phyloP scores from a whole-genome alignment of 768 basidiomycete genomes.

The Lactarius sp. region DNA sequence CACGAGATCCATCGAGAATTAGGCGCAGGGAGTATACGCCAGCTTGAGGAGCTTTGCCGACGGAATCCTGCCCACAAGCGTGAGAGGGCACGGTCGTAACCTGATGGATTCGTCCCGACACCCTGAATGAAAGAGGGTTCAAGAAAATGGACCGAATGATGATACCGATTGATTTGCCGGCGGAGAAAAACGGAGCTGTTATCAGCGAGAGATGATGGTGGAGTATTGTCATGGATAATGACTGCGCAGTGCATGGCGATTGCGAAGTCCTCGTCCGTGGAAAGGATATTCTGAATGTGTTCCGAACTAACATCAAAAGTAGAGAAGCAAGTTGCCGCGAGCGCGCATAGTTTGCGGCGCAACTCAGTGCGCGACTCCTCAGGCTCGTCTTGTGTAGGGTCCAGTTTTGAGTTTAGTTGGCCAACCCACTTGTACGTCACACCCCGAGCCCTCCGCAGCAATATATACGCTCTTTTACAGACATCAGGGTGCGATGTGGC shows the following conservation, averaged over 20 bases:
- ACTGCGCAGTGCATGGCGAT: conserved; percentile 15
- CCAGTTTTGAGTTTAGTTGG: not conserved
- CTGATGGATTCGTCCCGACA: not conserved
- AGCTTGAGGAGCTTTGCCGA: not conserved
- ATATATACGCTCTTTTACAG: not conserved
- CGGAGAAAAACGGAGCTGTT: not conserved
- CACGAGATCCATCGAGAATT: no score
- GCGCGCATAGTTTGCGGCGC: no score
- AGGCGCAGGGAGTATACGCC: no score
- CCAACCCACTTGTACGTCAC: conserved; percentile 7
- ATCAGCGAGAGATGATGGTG: not conserved
- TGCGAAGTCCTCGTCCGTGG: not conserved
- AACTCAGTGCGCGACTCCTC: not conserved
- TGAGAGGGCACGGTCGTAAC: not conserved
- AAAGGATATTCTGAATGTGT: no score
- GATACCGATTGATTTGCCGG: conserved; percentile 8
- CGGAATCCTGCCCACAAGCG: not conserved
- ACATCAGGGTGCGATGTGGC: conserved; percentile 4
- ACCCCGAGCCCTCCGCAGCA: conserved; percentile 2
- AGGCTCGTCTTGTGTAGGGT: not conserved
- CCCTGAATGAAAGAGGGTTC: not conserved
- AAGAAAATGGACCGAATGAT: conserved; percentile 1
- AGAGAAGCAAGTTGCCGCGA: no score
- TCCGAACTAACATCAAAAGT: no score
- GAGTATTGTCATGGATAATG: conserved; percentile 12